These are phyloP conservation scores for Oryza australiensis DNA, from an alignment of 176 grass and related monocot species.

Conservation along the genomic window DNA sequence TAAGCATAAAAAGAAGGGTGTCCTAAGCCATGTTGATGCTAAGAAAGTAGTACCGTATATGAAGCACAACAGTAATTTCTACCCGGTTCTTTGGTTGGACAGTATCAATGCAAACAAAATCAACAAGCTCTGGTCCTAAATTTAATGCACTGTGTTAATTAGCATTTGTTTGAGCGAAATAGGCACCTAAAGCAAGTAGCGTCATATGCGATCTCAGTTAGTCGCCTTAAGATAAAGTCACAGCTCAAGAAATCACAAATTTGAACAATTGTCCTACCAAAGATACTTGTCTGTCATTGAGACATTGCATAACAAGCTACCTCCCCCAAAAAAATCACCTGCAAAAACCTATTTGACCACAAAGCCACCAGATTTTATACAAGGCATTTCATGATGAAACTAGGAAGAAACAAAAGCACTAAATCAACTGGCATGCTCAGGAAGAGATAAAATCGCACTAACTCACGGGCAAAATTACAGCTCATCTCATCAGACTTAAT, in stretches of 20 bases:
- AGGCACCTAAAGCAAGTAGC: background rate
- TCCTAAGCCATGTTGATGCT: background rate
- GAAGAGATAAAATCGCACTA: background rate
- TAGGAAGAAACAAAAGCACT: background rate
- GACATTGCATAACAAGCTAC: conserved; percentile 18
- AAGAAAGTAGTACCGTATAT: background rate
- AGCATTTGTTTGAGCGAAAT: background rate
- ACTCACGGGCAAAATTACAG: background rate
- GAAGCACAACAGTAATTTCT: conserved; percentile 1
- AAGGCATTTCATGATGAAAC: background rate
- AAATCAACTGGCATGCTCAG: background rate
- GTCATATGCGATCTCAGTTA: background rate
- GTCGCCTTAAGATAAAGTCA: background rate
- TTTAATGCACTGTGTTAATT: background rate
- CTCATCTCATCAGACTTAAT: background rate
- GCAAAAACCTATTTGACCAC: background rate
- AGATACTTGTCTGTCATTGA: background rate
- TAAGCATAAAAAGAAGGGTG: background rate
- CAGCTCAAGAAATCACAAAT: background rate
- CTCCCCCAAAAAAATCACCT: background rate
- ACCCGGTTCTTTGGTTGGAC: conserved; percentile 8
- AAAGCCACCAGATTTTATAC: background rate
- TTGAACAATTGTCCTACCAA: conserved; percentile 6
- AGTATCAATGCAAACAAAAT: conserved; percentile 1
- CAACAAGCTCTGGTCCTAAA: background rate